These are phyloP conservation scores for Coemansia sp. DNA, from an alignment of 192 early-diverging fungal genomes.

Conservation along the genomic window DNA sequence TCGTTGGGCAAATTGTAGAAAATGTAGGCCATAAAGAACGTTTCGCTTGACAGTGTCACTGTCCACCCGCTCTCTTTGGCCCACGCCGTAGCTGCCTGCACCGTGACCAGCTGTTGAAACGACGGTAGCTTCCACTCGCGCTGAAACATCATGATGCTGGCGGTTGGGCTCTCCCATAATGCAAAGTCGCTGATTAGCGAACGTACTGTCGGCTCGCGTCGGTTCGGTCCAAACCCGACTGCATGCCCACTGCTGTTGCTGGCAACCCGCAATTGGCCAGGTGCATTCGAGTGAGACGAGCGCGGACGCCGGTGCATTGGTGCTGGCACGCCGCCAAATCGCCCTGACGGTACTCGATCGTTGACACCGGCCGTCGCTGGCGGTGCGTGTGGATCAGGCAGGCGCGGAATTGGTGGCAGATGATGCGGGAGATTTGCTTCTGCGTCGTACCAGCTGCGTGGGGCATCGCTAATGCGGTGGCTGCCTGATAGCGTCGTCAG, in stretches of 20 bases:
- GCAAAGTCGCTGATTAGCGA: conserved; percentile 53
- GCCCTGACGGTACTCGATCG: conserved; percentile 7
- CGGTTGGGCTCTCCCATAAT: conserved; percentile 48
- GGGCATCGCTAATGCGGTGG: conserved; percentile 16
- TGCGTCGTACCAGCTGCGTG: conserved; percentile 38
- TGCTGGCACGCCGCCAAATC: conserved; percentile 13
- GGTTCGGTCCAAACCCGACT: conserved; percentile 28
- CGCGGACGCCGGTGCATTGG: conserved; percentile 28
- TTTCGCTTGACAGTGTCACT: conserved; percentile 51
- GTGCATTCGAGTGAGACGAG: conserved; percentile 47
- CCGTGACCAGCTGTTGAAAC: conserved; percentile 49
- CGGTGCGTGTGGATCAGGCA: conserved; percentile 3
- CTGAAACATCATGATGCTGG: conserved; percentile 57
- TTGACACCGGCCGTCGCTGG: conserved; percentile 17
- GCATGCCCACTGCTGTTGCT: conserved; percentile 20
- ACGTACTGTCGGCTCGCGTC: conserved; percentile 41
- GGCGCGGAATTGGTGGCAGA: conserved; percentile 25
- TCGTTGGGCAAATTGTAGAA: conserved; percentile 50
- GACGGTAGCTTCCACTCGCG: conserved; percentile 57
- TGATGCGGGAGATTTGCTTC: conserved; percentile 17
- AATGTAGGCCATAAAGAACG: conserved; percentile 52
- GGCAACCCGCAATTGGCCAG: conserved; percentile 25
- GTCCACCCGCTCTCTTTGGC: conserved; percentile 47
- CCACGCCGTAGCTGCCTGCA: conserved; percentile 44
- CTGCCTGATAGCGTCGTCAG: conserved; percentile 28